phyloP scores from a whole-genome alignment of 1,284 basidiomycete species.

The Athelia psychrophila region DNA sequence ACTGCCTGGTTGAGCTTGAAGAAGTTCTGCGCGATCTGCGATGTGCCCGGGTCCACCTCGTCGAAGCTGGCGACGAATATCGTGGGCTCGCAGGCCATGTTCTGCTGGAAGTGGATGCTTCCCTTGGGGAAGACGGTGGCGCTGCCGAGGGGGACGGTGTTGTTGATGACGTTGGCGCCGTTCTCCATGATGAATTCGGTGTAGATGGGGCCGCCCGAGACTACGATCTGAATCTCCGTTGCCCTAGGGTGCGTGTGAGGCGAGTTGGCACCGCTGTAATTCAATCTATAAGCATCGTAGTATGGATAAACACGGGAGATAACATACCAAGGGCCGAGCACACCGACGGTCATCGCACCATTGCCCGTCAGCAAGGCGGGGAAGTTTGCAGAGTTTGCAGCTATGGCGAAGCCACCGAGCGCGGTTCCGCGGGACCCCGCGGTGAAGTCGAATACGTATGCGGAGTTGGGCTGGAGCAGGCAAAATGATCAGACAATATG shows the following conservation, averaged over 20 bases:
- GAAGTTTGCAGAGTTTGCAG: neutral
- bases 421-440: neutral
- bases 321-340: neutral
- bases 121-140: neutral
- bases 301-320: neutral
- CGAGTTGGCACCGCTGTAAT: neutral
- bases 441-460: neutral
- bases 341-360: neutral
- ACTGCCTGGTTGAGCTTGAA: neutral
- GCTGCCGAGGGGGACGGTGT: neutral
- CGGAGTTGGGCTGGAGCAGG: neutral
- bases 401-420: neutral
- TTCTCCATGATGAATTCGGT: slow-evolving; percentile 1
- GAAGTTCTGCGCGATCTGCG: neutral
- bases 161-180: neutral
- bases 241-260: neutral
- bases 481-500: neutral
- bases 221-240: neutral
- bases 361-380: neutral
- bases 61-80: neutral
- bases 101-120: neutral
- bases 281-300: neutral
- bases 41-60: neutral
- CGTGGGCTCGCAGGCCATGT: neutral
- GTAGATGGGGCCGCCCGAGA: neutral